Conservation (phyloP, 116 monocot species). For the Trichopus zeylanicus region DNA sequence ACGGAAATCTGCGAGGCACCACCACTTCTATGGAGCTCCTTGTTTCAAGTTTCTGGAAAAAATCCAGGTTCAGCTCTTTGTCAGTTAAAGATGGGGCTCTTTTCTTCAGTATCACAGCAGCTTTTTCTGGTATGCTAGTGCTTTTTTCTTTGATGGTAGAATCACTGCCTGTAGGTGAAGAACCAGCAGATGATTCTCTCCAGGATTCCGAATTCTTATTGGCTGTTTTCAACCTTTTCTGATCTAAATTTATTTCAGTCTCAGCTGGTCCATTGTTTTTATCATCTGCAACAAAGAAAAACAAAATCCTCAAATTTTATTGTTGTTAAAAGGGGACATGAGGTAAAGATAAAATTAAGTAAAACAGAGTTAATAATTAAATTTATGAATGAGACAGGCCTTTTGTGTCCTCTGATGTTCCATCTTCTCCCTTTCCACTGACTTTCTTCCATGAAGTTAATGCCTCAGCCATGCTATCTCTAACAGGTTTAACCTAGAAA, state of each 20-base stretch:
- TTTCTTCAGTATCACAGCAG: conserved; percentile 56
- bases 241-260: background rate
- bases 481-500: conserved; percentile 79
- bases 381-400: too few species aligned
- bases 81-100: conserved; percentile 66
- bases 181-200: background rate
- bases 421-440: conserved; percentile 42
- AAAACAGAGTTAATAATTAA: background rate
- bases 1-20: conserved; percentile 49
- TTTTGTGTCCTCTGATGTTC: conserved; percentile 24
- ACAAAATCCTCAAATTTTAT: background rate
- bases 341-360: background rate
- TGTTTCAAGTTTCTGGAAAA: conserved; percentile 89
- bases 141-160: background rate
- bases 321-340: background rate
- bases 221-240: background rate
- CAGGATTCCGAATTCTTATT: background rate
- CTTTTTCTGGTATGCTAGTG: conserved; percentile 31
- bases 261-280: conserved; percentile 2
- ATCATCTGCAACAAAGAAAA: conserved; percentile 5
- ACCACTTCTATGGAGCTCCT: conserved; percentile 72
- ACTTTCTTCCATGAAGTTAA: conserved; percentile 66
- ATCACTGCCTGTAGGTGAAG: background rate
- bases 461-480: conserved; percentile 82
- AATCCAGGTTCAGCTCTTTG: conserved; percentile 83